These are phyloP conservation scores for Lactuca sativa DNA, from an alignment of 129 eudicot species.

Conservation along the genomic window DNA sequence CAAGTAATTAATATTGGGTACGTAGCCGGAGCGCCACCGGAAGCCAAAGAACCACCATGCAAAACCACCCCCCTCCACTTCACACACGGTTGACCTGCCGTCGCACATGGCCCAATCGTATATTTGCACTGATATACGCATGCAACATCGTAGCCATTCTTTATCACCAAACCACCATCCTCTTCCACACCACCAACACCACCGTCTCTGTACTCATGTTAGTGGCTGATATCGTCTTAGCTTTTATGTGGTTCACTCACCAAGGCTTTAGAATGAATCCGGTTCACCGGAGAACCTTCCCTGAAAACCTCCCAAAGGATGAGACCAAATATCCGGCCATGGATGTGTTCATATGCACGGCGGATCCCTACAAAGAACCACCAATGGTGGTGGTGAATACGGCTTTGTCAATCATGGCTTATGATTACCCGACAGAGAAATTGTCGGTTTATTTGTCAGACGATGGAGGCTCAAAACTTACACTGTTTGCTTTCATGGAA, in stretches of 20 bases:
- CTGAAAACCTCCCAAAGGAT: constrained; percentile 38
- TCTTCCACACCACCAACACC: constrained; percentile 36
- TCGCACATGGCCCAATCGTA: constrained; percentile 48
- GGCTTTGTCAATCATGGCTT: constrained; percentile 59
- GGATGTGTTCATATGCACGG: constrained; percentile 73
- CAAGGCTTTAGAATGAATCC: constrained; percentile 58
- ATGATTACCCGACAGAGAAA: constrained; percentile 54
- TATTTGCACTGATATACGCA: constrained; percentile 41
- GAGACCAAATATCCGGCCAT: constrained; percentile 42
- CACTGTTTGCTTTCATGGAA: constrained; percentile 49
- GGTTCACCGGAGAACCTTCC: constrained; percentile 31
- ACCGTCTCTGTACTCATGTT: constrained; percentile 26
- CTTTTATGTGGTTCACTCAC: constrained; percentile 49
- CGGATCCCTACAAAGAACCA: constrained; percentile 74
- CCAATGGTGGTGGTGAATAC: constrained; percentile 59
- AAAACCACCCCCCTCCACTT: constrained; percentile 29
- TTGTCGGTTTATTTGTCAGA: constrained; percentile 56
- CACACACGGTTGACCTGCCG: constrained; percentile 31
- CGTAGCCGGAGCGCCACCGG: neutral
- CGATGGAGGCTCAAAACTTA: constrained; percentile 39
- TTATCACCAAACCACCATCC: constrained; percentile 29
- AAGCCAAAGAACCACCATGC: constrained; percentile 18
- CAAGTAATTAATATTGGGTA: neutral
- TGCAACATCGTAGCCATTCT: constrained; percentile 37
- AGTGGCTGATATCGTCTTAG: constrained; percentile 41